phyloP scores from a whole-genome alignment of 177 flowering plant species.

The Vitis hybrid region DNA sequence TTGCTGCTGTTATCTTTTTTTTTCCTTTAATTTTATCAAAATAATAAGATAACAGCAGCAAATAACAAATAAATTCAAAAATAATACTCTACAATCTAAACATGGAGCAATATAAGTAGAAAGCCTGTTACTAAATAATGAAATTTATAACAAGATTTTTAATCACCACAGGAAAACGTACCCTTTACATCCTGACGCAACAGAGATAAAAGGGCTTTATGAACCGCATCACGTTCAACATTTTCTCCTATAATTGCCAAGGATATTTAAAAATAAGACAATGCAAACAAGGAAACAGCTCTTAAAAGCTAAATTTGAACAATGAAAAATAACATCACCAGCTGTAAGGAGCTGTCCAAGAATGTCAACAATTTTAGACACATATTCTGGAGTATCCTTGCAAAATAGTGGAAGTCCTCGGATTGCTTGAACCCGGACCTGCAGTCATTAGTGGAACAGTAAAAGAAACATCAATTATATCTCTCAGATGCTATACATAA shows the following conservation, averaged over 20 bases:
- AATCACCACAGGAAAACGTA: constrained; percentile 9
- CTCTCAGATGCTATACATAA: too few relatives aligned
- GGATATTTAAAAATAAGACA: constrained; percentile 7
- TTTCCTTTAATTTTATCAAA: too few relatives aligned
- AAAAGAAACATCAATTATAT: too few relatives aligned
- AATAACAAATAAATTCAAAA: too few relatives aligned
- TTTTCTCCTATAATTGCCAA: constrained; percentile 62
- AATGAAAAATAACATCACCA: constrained; percentile 39
- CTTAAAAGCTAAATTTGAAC: not conserved
- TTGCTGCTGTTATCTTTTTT: too few relatives aligned
- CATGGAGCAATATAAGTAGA: too few relatives aligned
- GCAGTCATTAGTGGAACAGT: constrained; percentile 3
- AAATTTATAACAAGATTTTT: too few relatives aligned
- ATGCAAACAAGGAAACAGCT: not conserved
- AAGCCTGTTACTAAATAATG: too few relatives aligned
- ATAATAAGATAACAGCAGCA: too few relatives aligned
- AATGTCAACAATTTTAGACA: constrained; percentile 80
- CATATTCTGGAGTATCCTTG: constrained; percentile 84
- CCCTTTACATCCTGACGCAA: constrained; percentile 84
- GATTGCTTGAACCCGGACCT: constrained; percentile 96
- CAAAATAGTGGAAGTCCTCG: constrained; percentile 97
- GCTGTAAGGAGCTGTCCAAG: constrained; percentile 75
- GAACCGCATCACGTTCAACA: constrained; percentile 97
- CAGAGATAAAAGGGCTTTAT: constrained; percentile 86
- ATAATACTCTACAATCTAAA: too few relatives aligned